phyloP scores from a whole-genome alignment of 129 eudicot genomes.

The Erigeron canadensis region DNA sequence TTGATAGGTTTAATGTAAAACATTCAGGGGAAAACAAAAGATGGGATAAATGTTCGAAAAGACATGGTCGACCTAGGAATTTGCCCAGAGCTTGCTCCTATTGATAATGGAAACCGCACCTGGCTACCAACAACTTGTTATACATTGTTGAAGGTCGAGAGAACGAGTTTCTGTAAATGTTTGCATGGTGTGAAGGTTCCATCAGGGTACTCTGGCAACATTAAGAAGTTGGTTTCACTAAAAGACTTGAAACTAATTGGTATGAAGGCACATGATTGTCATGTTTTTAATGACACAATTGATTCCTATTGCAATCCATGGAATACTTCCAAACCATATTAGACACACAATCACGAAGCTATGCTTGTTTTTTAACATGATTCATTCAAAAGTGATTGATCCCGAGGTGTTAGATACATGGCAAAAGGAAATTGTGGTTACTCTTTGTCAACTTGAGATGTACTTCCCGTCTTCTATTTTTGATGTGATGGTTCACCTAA shows the following conservation, averaged over 20 bases:
- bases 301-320: neutral
- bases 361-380: no score
- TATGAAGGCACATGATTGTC: neutral
- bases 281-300: neutral
- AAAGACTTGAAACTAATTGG: neutral
- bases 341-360: no score
- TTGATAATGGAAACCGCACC: neutral
- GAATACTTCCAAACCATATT: neutral
- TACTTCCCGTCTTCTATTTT: neutral
- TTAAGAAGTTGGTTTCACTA: neutral
- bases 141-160: neutral
- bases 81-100: no score
- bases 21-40: no score
- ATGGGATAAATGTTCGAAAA: no score
- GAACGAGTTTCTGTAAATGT: neutral
- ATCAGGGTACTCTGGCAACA: neutral
- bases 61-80: no score
- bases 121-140: neutral
- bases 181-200: neutral
- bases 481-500: neutral
- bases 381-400: no score
- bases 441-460: no score
- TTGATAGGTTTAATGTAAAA: no score
- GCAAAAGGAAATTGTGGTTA: no score
- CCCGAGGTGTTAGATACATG: no score